A percentile compares a stretch with the other conserved stretches of the same genome.
Evolutionary conservation across 495 filamentous ascomycete species (phyloP).

Genomic region (Trichocladium antarcticum): DNA sequence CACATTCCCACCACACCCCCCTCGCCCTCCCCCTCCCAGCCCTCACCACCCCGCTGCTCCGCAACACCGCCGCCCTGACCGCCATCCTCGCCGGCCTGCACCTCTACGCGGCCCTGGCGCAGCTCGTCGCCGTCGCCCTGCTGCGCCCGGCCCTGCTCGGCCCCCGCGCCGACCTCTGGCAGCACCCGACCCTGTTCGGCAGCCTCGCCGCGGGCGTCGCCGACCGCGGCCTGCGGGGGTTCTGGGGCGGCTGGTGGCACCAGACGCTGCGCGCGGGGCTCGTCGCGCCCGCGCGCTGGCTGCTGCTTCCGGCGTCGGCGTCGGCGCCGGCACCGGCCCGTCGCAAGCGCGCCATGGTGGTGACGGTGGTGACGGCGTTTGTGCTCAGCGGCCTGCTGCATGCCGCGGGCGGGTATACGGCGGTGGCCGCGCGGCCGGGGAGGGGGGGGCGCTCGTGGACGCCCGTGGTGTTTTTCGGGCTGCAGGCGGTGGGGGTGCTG

Average conservation of each 20-base stretch:
- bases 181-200: constrained; percentile 56
- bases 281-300: constrained; percentile 40
- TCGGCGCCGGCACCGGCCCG: no score
- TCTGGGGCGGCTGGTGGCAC: constrained; percentile 84
- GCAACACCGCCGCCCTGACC: constrained; percentile 37
- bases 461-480: constrained; percentile 42
- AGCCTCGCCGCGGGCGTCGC: constrained; percentile 41
- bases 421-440: no score
- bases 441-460: constrained; percentile 18
- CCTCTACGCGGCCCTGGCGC: constrained; percentile 19
- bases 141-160: constrained; percentile 21
- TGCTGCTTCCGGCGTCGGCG: no score
- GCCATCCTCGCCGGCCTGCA: constrained; percentile 41
- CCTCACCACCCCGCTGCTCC: constrained; percentile 34
- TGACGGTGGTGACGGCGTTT: constrained; percentile 36
- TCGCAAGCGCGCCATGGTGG: no score
- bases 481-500: constrained; percentile 45
- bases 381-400: constrained; percentile 49
- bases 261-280: constrained; percentile 73
- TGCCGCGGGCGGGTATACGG: constrained; percentile 44
- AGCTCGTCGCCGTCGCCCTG: neutral
- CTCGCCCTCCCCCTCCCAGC: constrained; percentile 26
- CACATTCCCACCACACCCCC: constrained; percentile 33
- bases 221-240: constrained; percentile 57
- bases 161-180: constrained; percentile 47